Conservation (phyloP, 2,329 filamentous ascomycete genomes). For the Cordyceps farinosa region DNA sequence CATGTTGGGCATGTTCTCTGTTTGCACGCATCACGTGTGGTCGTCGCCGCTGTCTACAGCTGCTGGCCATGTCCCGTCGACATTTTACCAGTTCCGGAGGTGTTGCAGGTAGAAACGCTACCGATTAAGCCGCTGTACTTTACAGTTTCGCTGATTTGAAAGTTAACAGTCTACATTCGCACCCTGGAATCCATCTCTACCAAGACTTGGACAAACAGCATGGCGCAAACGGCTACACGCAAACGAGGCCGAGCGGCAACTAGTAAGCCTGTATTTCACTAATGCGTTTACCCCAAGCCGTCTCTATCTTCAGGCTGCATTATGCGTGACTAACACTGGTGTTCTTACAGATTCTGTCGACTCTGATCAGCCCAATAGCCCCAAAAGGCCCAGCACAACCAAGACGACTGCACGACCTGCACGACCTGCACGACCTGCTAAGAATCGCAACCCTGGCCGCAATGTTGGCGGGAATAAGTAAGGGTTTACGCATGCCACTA, state of each 20-base stretch:
- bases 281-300: not conserved
- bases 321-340: not conserved
- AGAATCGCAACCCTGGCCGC: not conserved
- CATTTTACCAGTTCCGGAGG: not conserved
- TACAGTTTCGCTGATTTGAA: not conserved
- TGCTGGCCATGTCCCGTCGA: not conserved
- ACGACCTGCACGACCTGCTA: not conserved
- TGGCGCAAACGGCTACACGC: slow-evolving; percentile 14
- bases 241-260: slow-evolving; percentile 13
- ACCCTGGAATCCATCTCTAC: not conserved
- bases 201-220: not conserved
- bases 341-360: not conserved
- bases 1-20: not conserved
- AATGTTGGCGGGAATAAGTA: not conserved
- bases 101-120: not conserved
- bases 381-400: not conserved
- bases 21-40: slow-evolving; percentile 6
- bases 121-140: no score
- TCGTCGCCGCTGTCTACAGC: not conserved
- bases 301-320: not conserved
- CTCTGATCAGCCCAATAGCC: not conserved
- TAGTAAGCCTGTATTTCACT: not conserved
- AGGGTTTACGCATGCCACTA: not conserved
- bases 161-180: not conserved
- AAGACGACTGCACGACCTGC: not conserved